Conservation (phyloP, 257 asterid species). For the Cruciata laevipes region DNA sequence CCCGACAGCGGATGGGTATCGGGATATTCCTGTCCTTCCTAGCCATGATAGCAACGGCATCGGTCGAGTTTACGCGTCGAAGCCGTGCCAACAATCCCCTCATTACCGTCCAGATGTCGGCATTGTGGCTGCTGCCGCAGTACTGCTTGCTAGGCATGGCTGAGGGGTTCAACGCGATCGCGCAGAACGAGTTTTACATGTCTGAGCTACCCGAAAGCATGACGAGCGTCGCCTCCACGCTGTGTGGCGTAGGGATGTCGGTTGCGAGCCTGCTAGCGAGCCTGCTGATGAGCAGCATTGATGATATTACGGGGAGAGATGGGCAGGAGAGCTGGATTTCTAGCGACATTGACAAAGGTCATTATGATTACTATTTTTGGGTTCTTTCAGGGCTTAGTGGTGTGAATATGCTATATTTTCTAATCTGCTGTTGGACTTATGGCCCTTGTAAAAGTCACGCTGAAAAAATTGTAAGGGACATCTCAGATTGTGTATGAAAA, state of each 20-base stretch:
- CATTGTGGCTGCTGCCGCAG: conserved; percentile 74
- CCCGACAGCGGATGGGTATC: conserved; percentile 51
- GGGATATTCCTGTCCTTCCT: conserved; percentile 56
- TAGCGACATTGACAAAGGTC: conserved; percentile 55
- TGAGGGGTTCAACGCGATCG: conserved; percentile 50
- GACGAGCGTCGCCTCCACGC: conserved; percentile 62
- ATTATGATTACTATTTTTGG: conserved; percentile 55
- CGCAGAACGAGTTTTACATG: conserved; percentile 62
- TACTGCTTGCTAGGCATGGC: conserved; percentile 49
- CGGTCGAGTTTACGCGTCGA: conserved; percentile 45
- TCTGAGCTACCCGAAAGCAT: conserved; percentile 63
- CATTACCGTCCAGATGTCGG: conserved; percentile 37
- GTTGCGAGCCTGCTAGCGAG: conserved; percentile 53
- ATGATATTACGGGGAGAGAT: conserved; percentile 24
- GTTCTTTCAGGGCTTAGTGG: conserved; percentile 48
- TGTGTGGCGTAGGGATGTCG: conserved; percentile 35
- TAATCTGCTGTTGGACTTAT: conserved; percentile 43
- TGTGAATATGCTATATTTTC: conserved; percentile 45
- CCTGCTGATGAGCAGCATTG: conserved; percentile 35
- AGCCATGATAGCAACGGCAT: conserved; percentile 41
- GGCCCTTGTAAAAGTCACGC: conserved; percentile 25
- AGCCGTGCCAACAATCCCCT: conserved; percentile 15
- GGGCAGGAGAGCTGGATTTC: conserved; percentile 66
- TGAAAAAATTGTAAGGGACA: too few species aligned
- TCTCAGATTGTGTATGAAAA: neutral